Percentiles rank a stretch among this genome's conserved stretches.
Evolutionary conservation across 441 rosid genomes (phyloP).

Genomic region (Adansonia gregorii): DNA sequence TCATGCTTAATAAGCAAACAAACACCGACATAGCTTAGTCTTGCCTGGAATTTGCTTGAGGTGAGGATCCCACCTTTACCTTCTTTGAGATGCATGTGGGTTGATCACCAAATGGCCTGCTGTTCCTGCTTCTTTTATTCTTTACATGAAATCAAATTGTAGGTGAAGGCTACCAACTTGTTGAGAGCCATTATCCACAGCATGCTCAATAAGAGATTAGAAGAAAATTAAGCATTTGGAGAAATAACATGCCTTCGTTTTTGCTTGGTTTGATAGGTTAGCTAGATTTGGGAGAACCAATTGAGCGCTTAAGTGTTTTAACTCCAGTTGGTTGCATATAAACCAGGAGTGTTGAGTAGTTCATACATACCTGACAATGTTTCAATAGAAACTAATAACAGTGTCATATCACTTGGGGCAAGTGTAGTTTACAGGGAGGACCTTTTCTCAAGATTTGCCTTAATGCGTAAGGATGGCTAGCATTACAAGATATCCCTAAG

Average conservation of each 20-base stretch:
- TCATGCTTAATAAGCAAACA: conserved; percentile 52
- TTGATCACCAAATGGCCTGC: not conserved
- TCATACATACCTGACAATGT: not conserved
- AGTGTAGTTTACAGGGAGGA: not conserved
- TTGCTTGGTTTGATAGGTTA: conserved; percentile 40
- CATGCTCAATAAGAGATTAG: conserved; percentile 35
- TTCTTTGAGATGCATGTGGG: conserved; percentile 8
- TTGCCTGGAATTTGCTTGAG: not conserved
- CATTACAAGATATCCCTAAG: not conserved
- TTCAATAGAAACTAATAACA: not conserved
- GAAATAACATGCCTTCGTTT: not conserved
- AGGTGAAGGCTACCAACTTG: conserved; percentile 37
- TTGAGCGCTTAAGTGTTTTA: conserved; percentile 32
- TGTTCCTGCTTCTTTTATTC: conserved; percentile 26
- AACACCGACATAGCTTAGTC: not conserved
- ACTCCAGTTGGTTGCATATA: conserved; percentile 53
- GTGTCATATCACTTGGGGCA: not conserved
- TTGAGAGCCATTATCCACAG: conserved; percentile 39
- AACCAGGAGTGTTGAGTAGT: not conserved
- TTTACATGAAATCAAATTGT: conserved; percentile 29
- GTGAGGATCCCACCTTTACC: not conserved
- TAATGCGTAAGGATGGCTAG: not conserved
- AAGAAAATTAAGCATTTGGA: conserved; percentile 22
- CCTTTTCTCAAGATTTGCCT: no score
- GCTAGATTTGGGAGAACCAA: conserved; percentile 28